Evolutionary conservation across 495 filamentous ascomycete species (phyloP).

Genomic region (Sporormia fimetaria): DNA sequence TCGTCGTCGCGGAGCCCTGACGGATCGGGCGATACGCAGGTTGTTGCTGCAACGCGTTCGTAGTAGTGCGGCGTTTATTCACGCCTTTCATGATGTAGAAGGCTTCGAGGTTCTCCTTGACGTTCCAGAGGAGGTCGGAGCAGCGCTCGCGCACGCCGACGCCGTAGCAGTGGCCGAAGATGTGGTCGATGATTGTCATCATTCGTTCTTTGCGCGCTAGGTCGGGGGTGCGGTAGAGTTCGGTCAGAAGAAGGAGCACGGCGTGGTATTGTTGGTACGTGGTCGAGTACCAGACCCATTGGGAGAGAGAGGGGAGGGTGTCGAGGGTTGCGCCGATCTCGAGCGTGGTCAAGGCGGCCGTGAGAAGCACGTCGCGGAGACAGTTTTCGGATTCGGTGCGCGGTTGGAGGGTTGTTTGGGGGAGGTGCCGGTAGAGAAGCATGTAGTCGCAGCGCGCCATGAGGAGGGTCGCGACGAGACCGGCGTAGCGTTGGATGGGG

Average conservation of each 20-base stretch:
- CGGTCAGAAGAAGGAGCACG: slow-evolving; percentile 21
- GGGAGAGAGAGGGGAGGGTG: slow-evolving; percentile 19
- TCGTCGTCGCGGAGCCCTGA: not conserved
- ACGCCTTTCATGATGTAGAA: slow-evolving; percentile 24
- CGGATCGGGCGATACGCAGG: not conserved
- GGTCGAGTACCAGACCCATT: slow-evolving; percentile 28
- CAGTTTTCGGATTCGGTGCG: slow-evolving; percentile 25
- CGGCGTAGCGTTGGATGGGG: slow-evolving; percentile 24
- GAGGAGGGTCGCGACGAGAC: slow-evolving; percentile 21
- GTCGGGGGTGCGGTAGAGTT: slow-evolving; percentile 24
- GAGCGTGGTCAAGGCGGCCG: slow-evolving; percentile 19
- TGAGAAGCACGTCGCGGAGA: slow-evolving; percentile 19
- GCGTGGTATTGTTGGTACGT: slow-evolving; percentile 27
- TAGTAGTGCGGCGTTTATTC: slow-evolving; percentile 4
- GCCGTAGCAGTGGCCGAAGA: slow-evolving; percentile 28
- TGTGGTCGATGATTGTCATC: slow-evolving; percentile 25
- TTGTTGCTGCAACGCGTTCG: slow-evolving; percentile 2
- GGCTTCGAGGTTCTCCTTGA: slow-evolving; percentile 25
- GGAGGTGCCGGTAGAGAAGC: slow-evolving; percentile 26
- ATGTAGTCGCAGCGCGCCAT: slow-evolving; percentile 25
- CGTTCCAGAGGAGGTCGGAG: slow-evolving; percentile 21
- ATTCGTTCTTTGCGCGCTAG: slow-evolving; percentile 21
- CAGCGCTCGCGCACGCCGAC: slow-evolving; percentile 22
- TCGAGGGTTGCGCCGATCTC: slow-evolving; percentile 27
- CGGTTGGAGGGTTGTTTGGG: slow-evolving; percentile 17